Conservation (phyloP, 2,329 filamentous ascomycete species). For the Xylariomycetidae sp. region DNA sequence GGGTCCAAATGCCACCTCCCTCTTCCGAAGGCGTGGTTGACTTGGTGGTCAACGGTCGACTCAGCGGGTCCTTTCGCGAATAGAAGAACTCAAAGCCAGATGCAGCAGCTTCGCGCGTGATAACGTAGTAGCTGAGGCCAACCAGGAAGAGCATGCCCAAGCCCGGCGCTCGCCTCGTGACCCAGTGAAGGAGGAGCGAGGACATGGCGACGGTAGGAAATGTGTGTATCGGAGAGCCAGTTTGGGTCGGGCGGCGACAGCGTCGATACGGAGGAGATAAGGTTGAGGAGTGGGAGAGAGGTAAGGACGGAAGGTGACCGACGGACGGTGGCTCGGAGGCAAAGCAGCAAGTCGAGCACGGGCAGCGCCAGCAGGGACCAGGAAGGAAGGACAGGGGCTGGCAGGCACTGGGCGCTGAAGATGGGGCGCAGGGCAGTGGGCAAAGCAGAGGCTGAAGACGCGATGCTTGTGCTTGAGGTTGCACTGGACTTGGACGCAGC, state of each 20-base stretch:
- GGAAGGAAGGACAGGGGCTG: too few species aligned
- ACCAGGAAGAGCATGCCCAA: conserved; percentile 46
- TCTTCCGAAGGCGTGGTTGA: conserved; percentile 25
- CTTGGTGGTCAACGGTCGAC: conserved; percentile 25
- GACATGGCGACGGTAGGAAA: conserved; percentile 34
- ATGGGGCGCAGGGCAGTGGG: too few species aligned
- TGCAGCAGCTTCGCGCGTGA: conserved; percentile 42
- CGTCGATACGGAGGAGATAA: not conserved
- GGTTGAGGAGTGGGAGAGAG: conserved; percentile 13
- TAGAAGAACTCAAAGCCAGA: conserved; percentile 38
- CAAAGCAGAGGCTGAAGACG: too few species aligned
- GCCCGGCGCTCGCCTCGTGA: conserved; percentile 46
- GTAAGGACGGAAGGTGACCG: conserved; percentile 14
- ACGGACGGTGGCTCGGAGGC: conserved; percentile 7
- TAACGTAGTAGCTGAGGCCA: conserved; percentile 48
- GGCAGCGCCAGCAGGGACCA: too few species aligned
- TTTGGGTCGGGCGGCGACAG: not conserved
- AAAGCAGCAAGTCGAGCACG: too few species aligned
- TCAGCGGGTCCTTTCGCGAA: conserved; percentile 32
- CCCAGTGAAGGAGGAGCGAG: conserved; percentile 47
- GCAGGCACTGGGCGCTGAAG: too few species aligned
- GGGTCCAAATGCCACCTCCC: conserved; percentile 44
- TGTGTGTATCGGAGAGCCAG: conserved; percentile 11
- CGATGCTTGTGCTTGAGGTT: too few species aligned
- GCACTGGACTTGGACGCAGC: too few species aligned